These are phyloP conservation scores for Ciborinia camelliae DNA, from an alignment of 2,329 filamentous ascomycete genomes.

Conservation along the genomic window DNA sequence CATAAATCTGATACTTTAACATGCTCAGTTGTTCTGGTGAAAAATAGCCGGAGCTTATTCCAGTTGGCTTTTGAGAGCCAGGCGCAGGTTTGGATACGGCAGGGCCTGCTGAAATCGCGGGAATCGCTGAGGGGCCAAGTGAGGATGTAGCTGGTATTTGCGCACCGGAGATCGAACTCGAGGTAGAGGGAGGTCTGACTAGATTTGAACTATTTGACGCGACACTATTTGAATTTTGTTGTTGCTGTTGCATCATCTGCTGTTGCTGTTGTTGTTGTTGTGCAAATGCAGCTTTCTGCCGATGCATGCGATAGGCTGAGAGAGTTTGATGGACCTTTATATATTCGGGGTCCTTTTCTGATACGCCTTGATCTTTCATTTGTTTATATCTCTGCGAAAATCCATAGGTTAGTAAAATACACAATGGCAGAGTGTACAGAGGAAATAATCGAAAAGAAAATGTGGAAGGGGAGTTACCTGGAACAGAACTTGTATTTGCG, in stretches of 20 bases:
- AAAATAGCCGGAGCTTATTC: conserved; percentile 56
- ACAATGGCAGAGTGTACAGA: conserved; percentile 1
- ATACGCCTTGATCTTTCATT: conserved; percentile 82
- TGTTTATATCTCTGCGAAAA: conserved; percentile 72
- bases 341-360: conserved; percentile 80
- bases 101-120: conserved; percentile 27
- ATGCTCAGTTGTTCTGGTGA: conserved; percentile 74
- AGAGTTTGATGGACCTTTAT: conserved; percentile 78
- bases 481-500: conserved; percentile 69
- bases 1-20: conserved; percentile 80
- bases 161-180: conserved; percentile 27
- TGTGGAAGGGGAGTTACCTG: conserved; percentile 43
- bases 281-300: conserved; percentile 25
- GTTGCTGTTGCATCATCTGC: conserved; percentile 45
- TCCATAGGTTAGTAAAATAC: conserved; percentile 7
- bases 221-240: conserved; percentile 54
- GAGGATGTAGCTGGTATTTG: conserved; percentile 30
- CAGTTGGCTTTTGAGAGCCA: conserved; percentile 31
- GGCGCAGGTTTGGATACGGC: conserved; percentile 27
- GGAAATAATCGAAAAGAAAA: conserved; percentile 17
- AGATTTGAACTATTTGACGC: conserved; percentile 56
- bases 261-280: conserved; percentile 45
- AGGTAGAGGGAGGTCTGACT: conserved; percentile 41
- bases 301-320: conserved; percentile 64
- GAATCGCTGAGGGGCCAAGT: conserved; percentile 34